These are phyloP conservation scores for Serendipita sp. DNA, from an alignment of 768 basidiomycete genomes.

Conservation along the genomic window DNA sequence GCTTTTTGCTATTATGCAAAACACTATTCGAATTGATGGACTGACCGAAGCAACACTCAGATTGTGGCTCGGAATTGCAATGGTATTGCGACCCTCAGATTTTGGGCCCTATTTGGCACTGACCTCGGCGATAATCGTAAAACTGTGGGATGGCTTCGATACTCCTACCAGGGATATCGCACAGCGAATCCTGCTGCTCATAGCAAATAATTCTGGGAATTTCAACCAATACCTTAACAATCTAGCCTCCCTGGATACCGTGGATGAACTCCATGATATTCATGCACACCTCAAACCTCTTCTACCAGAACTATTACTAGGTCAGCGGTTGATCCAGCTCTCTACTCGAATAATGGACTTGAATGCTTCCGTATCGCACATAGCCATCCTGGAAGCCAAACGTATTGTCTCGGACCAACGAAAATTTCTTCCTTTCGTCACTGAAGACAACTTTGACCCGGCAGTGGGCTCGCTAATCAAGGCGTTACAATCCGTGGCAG, in stretches of 20 bases:
- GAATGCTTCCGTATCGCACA: neutral
- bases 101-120: constrained; percentile 72
- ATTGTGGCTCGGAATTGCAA: constrained; percentile 67
- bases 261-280: constrained; percentile 63
- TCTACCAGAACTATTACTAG: constrained; percentile 9
- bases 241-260: constrained; percentile 31
- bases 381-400: constrained; percentile 31
- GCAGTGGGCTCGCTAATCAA: constrained; percentile 51
- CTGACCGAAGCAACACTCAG: constrained; percentile 63
- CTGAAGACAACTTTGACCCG: constrained; percentile 78
- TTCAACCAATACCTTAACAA: constrained; percentile 34
- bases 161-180: constrained; percentile 36
- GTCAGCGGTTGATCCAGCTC: neutral
- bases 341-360: neutral
- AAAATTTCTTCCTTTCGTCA: constrained; percentile 45
- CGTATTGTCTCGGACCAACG: constrained; percentile 21
- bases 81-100: constrained; percentile 47
- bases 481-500: constrained; percentile 49
- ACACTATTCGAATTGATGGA: constrained; percentile 58
- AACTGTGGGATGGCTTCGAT: constrained; percentile 56
- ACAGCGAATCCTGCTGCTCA: constrained; percentile 43
- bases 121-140: constrained; percentile 71
- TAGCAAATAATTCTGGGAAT: constrained; percentile 42
- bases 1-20: constrained; percentile 95
- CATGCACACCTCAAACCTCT: constrained; percentile 30